Evolutionary conservation across 208 protist genomes (phyloP), one percentile per base, ranked within the genome.

Genomic region (Leishmania gerbilli): DNA sequence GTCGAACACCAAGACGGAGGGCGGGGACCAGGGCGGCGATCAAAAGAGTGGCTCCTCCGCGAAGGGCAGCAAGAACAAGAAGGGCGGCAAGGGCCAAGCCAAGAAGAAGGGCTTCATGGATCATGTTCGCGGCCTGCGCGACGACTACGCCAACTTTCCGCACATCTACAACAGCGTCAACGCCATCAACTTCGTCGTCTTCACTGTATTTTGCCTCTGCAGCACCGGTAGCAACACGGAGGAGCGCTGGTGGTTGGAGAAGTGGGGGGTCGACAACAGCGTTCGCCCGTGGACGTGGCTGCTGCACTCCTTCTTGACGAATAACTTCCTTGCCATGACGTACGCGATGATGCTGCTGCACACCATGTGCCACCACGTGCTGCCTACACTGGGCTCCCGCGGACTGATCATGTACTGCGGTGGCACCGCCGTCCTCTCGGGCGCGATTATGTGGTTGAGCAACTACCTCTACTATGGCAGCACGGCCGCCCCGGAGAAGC

Each of bases 141-240:
- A 94, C 40, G 95, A 98, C 80, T 92, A 91, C 84, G 74, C 83
- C 56, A 92, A 88, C 51, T 96, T 95, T 74, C 90, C 92, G 6
- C 92, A 96, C 77, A 98, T 98, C 68, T 98, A 98, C 85, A 98
- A 98, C 90, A 95, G 88, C 77, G 91, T 90, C 51, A 98, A 97
- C 81, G 84, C 84, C n/a, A 85, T 97, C 64, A 94, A 96, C 79
- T 97, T 98, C 76, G 55, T 98, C 65, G 74, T 98, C 75, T 98
- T 98, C 84, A 96, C 93, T 34, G 84, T 95, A 62, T 98, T 98
- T 82, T 98, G 95, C 81, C 84, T 98, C 62, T 96, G 90, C 86
- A 96, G 91, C 80, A 98, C 95, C 7, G 93, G 93, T 60, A 96
- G 89, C 80, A 93, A 91, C 79, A 87, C 88, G 42, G 93, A 98